Percentiles rank a stretch among this genome's conserved stretches.
These are phyloP conservation scores for Albatrellus ellisii DNA, from an alignment of 768 basidiomycete species.

Conservation along the genomic window DNA sequence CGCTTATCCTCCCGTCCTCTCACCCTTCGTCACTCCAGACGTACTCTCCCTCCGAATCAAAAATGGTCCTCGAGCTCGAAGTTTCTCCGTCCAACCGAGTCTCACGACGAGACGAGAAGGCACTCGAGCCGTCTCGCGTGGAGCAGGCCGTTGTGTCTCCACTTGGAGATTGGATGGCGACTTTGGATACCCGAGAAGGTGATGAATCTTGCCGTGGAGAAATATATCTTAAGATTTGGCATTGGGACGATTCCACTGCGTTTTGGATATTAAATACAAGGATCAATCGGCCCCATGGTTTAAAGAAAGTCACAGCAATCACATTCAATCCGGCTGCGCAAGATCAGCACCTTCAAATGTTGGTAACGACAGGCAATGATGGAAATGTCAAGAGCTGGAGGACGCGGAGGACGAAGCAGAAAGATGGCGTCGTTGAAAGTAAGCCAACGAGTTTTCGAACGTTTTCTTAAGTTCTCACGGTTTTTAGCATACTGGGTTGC, in stretches of 20 bases:
- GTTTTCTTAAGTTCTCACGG: neutral
- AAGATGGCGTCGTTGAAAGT: constrained; percentile 37
- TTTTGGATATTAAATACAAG: constrained; percentile 77
- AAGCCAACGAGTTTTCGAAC: constrained; percentile 14
- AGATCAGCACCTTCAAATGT: constrained; percentile 22
- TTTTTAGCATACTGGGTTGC: constrained; percentile 63
- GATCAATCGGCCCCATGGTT: constrained; percentile 78
- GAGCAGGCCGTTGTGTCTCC: constrained; percentile 54
- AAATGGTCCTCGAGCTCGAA: constrained; percentile 76
- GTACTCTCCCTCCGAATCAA: constrained; percentile 61
- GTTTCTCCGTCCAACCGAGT: constrained; percentile 89
- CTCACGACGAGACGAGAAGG: constrained; percentile 66
- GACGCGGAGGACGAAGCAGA: constrained; percentile 33
- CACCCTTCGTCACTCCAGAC: constrained; percentile 94
- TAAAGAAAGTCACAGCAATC: constrained; percentile 43
- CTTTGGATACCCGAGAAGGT: constrained; percentile 63
- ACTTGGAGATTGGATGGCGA: constrained; percentile 84
- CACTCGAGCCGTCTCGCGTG: constrained; percentile 63
- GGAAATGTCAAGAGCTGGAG: constrained; percentile 75
- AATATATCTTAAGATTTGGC: constrained; percentile 84
- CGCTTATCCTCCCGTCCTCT: constrained; percentile 81
- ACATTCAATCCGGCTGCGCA: constrained; percentile 47
- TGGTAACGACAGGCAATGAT: constrained; percentile 70
- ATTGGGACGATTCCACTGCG: constrained; percentile 53
- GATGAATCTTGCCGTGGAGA: constrained; percentile 54